These are phyloP conservation scores for Puccinia novopanici DNA, from an alignment of 1,284 basidiomycete species.

Conservation along the genomic window DNA sequence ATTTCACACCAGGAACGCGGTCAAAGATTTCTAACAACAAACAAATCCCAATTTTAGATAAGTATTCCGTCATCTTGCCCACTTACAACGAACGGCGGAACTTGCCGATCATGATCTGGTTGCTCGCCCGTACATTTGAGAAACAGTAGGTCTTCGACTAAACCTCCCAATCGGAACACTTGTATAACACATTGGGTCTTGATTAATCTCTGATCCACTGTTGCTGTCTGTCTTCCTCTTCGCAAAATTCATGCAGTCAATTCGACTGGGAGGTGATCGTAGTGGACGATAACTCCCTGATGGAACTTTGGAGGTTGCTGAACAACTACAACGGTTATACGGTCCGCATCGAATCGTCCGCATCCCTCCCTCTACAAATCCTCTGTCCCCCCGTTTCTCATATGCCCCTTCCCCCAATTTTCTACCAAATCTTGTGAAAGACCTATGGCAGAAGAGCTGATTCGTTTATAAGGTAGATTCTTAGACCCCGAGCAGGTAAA, in stretches of 20 bases:
- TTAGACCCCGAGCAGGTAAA: slow-evolving; percentile 42
- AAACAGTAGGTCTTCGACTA: slow-evolving; percentile 67
- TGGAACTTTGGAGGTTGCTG: slow-evolving; percentile 66
- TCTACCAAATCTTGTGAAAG: neutral
- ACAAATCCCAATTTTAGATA: too few relatives aligned
- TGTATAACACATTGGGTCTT: too few relatives aligned
- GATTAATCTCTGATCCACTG: neutral
- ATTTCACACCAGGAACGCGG: too few relatives aligned
- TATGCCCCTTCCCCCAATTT: neutral
- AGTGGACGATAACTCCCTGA: too few relatives aligned
- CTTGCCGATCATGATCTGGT: slow-evolving; percentile 80
- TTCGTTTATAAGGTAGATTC: slow-evolving; percentile 23
- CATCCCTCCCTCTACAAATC: slow-evolving; percentile 47
- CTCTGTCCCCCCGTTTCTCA: slow-evolving; percentile 1
- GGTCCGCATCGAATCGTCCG: slow-evolving; percentile 79
- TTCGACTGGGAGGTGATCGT: slow-evolving; percentile 78
- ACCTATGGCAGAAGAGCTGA: neutral
- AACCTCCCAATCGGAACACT: neutral
- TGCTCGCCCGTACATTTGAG: slow-evolving; percentile 73
- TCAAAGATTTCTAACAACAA: too few relatives aligned
- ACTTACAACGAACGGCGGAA: slow-evolving; percentile 93
- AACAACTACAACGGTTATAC: slow-evolving; percentile 73
- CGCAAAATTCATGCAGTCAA: neutral
- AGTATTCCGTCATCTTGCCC: slow-evolving; percentile 72
- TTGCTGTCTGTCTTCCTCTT: neutral